Conservation (phyloP, 768 basidiomycete genomes). For the Agaricus blazei region DNA sequence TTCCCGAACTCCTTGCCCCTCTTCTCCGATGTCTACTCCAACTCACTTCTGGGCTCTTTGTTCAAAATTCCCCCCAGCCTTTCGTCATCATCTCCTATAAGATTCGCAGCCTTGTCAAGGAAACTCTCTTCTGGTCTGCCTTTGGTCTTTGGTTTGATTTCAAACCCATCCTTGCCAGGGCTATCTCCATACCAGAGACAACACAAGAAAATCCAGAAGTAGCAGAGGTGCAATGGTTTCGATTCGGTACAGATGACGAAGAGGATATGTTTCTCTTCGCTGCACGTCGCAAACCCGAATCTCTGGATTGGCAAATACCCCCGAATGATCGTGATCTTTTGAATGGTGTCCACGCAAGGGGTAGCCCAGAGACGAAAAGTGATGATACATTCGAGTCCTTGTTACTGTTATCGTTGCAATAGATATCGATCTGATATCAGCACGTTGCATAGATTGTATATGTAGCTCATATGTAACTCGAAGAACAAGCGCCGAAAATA, state of each 20-base stretch:
- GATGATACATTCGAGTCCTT: conserved; percentile 75
- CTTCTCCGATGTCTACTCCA: conserved; percentile 71
- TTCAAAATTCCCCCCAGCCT: conserved; percentile 19
- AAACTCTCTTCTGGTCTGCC: conserved; percentile 71
- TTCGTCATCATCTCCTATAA: conserved; percentile 69
- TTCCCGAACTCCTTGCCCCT: conserved; percentile 74
- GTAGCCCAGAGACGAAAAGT: conserved; percentile 30
- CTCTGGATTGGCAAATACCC: conserved; percentile 52
- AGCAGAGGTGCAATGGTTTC: conserved; percentile 26
- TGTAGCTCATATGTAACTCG: not conserved
- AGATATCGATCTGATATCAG: not conserved
- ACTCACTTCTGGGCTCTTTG: conserved; percentile 53
- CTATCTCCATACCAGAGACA: not conserved
- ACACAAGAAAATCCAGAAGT: conserved; percentile 8
- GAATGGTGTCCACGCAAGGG: conserved; percentile 22
- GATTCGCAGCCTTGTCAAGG: conserved; percentile 66
- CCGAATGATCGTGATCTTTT: conserved; percentile 52
- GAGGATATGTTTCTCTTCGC: conserved; percentile 56
- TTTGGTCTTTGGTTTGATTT: conserved; percentile 79
- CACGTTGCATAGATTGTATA: not conserved
- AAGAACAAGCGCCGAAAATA: not conserved
- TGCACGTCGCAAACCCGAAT: conserved; percentile 53
- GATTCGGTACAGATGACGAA: conserved; percentile 36
- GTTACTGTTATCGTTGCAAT: conserved; percentile 40
- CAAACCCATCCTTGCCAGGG: conserved; percentile 42